Percentiles rank a stretch among this genome's conserved stretches.
Evolutionary conservation across 192 early-diverging fungal genomes (phyloP).

Genomic region (Diversispora epigaea): DNA sequence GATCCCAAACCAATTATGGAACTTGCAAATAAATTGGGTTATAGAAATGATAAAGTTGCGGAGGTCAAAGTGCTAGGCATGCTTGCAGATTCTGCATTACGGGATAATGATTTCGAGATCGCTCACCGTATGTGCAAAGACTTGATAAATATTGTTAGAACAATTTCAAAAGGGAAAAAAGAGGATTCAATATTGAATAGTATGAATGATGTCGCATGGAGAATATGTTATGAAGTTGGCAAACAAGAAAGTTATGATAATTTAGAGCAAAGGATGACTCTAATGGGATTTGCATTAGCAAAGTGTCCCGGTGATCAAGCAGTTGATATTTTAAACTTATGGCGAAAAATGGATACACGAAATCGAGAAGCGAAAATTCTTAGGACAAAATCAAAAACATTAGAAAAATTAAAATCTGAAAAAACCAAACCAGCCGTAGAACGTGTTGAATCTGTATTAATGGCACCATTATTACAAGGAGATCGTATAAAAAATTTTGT

Average conservation of each 20-base stretch:
- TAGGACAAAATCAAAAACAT: not conserved
- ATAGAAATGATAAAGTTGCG: slow-evolving; percentile 46
- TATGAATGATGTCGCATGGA: slow-evolving; percentile 34
- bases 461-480: slow-evolving; percentile 37
- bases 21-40: slow-evolving; percentile 54
- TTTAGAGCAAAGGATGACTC: slow-evolving; percentile 47
- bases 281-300: slow-evolving; percentile 54
- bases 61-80: slow-evolving; percentile 60
- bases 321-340: slow-evolving; percentile 43
- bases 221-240: slow-evolving; percentile 46
- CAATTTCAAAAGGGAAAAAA: slow-evolving; percentile 9
- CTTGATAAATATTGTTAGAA: slow-evolving; percentile 52
- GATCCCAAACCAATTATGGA: slow-evolving; percentile 56
- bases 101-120: slow-evolving; percentile 51
- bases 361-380: not conserved
- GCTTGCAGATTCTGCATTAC: slow-evolving; percentile 62
- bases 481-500: slow-evolving; percentile 45
- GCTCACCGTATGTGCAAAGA: slow-evolving; percentile 59
- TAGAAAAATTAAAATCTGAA: slow-evolving; percentile 5
- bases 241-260: slow-evolving; percentile 46
- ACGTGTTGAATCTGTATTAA: slow-evolving; percentile 28
- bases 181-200: not conserved
- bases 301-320: slow-evolving; percentile 52
- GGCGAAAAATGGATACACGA: slow-evolving; percentile 43
- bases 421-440: slow-evolving; percentile 25